These are phyloP conservation scores for Agaricus subrufescens DNA, from an alignment of 768 basidiomycete genomes.

Conservation along the genomic window DNA sequence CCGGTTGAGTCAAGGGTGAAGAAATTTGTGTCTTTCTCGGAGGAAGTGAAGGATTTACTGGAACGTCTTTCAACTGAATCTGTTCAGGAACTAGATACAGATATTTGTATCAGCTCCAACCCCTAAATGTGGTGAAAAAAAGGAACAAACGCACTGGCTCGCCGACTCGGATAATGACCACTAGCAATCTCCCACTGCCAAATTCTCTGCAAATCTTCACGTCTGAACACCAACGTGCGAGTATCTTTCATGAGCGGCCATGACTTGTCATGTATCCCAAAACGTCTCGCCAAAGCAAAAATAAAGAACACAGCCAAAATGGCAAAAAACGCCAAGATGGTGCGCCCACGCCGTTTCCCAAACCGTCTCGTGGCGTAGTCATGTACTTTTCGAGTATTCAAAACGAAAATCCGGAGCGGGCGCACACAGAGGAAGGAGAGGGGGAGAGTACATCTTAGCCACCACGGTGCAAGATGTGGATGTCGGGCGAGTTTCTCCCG, in stretches of 20 bases:
- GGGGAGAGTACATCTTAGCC: slow-evolving; percentile 51
- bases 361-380: slow-evolving; percentile 51
- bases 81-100: slow-evolving; percentile 59
- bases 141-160: slow-evolving; percentile 49
- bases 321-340: slow-evolving; percentile 45
- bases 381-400: slow-evolving; percentile 59
- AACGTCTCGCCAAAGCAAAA: slow-evolving; percentile 59
- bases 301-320: slow-evolving; percentile 44
- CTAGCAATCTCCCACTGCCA: slow-evolving; percentile 95
- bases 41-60: slow-evolving; percentile 75
- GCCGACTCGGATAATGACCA: slow-evolving; percentile 89
- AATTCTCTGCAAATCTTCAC: slow-evolving; percentile 81
- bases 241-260: slow-evolving; percentile 41
- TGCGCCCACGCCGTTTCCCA: slow-evolving; percentile 51
- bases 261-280: slow-evolving; percentile 54
- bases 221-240: slow-evolving; percentile 65
- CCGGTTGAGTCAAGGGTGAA: slow-evolving; percentile 37
- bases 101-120: not conserved
- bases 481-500: slow-evolving; percentile 53
- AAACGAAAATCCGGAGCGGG: slow-evolving; percentile 51
- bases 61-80: slow-evolving; percentile 49
- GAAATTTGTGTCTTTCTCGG: slow-evolving; percentile 35
- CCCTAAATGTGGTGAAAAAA: not conserved
- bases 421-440: slow-evolving; percentile 57
- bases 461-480: slow-evolving; percentile 48